These are phyloP conservation scores for Linderniella brevidens DNA, from an alignment of 257 asterid genomes.

Conservation along the genomic window DNA sequence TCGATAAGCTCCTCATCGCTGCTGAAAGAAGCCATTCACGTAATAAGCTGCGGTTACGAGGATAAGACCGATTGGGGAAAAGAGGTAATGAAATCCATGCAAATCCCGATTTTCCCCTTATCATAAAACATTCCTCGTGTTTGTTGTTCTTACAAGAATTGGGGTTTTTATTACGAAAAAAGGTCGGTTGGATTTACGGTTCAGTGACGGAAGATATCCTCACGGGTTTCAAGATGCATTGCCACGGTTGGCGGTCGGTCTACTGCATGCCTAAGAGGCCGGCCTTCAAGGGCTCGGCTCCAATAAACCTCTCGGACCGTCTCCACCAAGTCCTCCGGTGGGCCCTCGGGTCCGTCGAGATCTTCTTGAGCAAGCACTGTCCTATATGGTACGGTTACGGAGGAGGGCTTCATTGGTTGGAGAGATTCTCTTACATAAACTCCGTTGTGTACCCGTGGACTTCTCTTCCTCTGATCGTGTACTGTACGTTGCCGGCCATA, in stretches of 20 bases:
- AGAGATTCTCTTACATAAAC: constrained; percentile 49
- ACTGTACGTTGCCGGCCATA: constrained; percentile 57
- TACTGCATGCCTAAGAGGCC: constrained; percentile 52
- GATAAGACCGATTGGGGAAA: constrained; percentile 77
- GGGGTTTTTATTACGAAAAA: no score
- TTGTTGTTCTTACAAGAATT: no score
- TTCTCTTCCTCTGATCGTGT: constrained; percentile 51
- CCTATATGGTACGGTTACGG: constrained; percentile 72
- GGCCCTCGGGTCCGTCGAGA: constrained; percentile 82
- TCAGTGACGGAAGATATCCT: constrained; percentile 63
- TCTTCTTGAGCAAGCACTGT: constrained; percentile 54
- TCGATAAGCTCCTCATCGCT: constrained; percentile 21
- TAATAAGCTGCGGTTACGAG: constrained; percentile 56
- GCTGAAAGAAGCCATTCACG: constrained; percentile 52
- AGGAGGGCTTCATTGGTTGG: constrained; percentile 51
- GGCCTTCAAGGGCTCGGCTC: constrained; percentile 66
- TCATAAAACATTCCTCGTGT: no score
- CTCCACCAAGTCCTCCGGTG: constrained; percentile 70
- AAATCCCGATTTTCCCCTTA: not conserved
- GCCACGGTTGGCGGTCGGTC: constrained; percentile 70
- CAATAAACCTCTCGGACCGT: constrained; percentile 61
- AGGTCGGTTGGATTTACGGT: constrained; percentile 66
- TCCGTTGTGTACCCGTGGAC: constrained; percentile 70
- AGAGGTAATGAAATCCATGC: constrained; percentile 21
- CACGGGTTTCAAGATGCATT: constrained; percentile 73